phyloP scores from a whole-genome alignment of 2,329 filamentous ascomycete species.

The Pezizomycotina sp. region DNA sequence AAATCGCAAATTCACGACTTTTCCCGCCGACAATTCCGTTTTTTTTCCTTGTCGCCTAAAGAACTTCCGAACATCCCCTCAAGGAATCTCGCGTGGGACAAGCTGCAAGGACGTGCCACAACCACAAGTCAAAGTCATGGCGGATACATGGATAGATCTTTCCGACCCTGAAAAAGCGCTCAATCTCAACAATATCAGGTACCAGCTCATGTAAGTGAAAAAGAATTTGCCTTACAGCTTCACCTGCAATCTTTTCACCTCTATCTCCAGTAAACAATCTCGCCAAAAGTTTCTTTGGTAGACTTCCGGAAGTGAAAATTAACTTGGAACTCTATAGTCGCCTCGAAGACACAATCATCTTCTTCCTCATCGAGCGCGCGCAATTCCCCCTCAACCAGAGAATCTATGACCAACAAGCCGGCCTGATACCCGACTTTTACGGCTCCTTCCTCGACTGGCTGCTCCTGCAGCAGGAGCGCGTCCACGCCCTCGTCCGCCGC shows the following conservation, averaged over 20 bases:
- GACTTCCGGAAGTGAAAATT: constrained; percentile 16
- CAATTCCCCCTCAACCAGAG: constrained; percentile 85
- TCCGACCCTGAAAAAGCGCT: constrained; percentile 70
- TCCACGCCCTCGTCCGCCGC: constrained; percentile 84
- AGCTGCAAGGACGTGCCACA: too few species aligned
- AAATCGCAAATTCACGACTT: too few species aligned
- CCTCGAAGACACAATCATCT: constrained; percentile 92
- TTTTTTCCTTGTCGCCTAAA: too few species aligned
- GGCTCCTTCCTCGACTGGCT: constrained; percentile 86
- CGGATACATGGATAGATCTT: constrained; percentile 80
- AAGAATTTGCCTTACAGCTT: too few species aligned
- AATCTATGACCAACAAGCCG: constrained; percentile 69
- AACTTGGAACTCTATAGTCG: constrained; percentile 42
- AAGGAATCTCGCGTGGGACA: too few species aligned
- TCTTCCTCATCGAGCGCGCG: constrained; percentile 91
- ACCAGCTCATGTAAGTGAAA: constrained; percentile 70
- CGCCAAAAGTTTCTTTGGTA: constrained; percentile 8
- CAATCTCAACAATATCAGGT: constrained; percentile 80
- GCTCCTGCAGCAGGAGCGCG: constrained; percentile 69
- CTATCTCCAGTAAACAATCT: constrained; percentile 9
- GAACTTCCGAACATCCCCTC: too few species aligned
- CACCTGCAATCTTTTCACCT: constrained; percentile 16
- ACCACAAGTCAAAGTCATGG: too few species aligned
- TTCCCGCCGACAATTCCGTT: too few species aligned
- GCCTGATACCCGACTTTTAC: constrained; percentile 52